Base-by-base conservation (phyloP, 1,284 basidiomycete species). In the Sporisorium scitamineum region DNA sequence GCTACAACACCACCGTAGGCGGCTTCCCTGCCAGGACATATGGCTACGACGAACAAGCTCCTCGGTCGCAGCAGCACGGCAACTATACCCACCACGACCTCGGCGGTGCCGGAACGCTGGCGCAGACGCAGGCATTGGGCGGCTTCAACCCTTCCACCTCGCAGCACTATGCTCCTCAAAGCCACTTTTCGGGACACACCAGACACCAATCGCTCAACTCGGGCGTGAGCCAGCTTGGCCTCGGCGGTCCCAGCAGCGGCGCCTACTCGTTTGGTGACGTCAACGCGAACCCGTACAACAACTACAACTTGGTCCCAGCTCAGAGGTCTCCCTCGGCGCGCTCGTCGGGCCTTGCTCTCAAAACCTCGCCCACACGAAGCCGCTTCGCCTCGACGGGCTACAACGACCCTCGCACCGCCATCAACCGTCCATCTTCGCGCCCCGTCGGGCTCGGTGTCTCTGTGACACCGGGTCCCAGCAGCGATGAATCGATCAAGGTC, bases 71-170 rank as follows among this genome's bases (percentile, higher is more conserved):
- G 32, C 72, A 75, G 53, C 67, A 65, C 41, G 64, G 62, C 60
- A 75, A 70, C 55, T 76, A 76, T 22, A 68, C 61, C n/a, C 72
- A 75, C 24, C 67, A 76, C 45, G 73, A 76, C n/a, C 64, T 68
- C 22, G 56, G 64, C 41, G 42, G 63, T 10, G 44, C 60, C 10
- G 61, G 64, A 8, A 60, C 63, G 9, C 34, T 71, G 24, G 64
- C 73, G 7, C 73, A 70, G 54, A 68, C 68, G 2, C 68, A 76
- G 57, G 73, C 68, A 6, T 56, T 76, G 5, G 68, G 73, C 20
- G 64, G 54, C 10, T 74, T 65, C 54, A 64, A 69, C 51, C 45
- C 63, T 11, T 39, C 68, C 54, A 55, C 68, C 20, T 56, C 63
- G 26, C 73, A 67, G 41, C 60, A 76, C 44, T 67, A 67, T 48